Conservation (phyloP, 257 asterid species). For the Fraxinus quadrangulata region DNA sequence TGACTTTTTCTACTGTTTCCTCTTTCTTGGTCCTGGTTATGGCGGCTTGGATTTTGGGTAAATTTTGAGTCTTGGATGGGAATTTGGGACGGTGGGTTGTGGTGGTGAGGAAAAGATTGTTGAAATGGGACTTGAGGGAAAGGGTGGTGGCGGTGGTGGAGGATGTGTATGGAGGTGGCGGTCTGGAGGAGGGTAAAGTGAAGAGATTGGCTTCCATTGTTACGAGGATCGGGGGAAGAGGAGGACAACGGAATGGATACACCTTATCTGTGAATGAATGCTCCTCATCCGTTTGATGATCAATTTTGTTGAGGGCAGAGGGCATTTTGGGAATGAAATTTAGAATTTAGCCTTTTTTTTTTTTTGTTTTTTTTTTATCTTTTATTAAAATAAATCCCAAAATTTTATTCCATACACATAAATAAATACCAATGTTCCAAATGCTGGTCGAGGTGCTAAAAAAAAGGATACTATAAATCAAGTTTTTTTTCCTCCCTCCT, state of each 20-base stretch:
- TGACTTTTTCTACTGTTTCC: slow-evolving; percentile 79
- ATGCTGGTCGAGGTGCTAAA: too few species aligned
- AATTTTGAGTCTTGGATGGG: slow-evolving; percentile 31
- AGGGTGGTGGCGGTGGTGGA: slow-evolving; percentile 34
- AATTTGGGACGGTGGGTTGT: slow-evolving; percentile 24
- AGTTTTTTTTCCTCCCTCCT: too few species aligned
- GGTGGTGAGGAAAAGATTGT: slow-evolving; percentile 47
- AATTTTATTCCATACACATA: too few species aligned
- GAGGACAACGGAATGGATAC: background rate
- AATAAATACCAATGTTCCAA: too few species aligned
- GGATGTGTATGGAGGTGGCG: slow-evolving; percentile 25
- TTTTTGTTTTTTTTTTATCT: too few species aligned
- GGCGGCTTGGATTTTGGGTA: slow-evolving; percentile 61
- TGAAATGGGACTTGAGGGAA: slow-evolving; percentile 70
- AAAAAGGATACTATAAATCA: too few species aligned
- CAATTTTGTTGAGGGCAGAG: too few species aligned
- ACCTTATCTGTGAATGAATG: background rate
- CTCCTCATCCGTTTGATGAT: background rate
- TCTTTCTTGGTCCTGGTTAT: slow-evolving; percentile 89
- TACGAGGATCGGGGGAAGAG: slow-evolving; percentile 20
- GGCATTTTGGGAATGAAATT: too few species aligned
- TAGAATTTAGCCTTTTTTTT: too few species aligned
- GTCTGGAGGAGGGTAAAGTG: slow-evolving; percentile 49
- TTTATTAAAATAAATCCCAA: too few species aligned
- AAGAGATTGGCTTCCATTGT: slow-evolving; percentile 73